Conservation (phyloP, 2,329 filamentous ascomycete genomes). For the Pyrenochaeta sp. region DNA sequence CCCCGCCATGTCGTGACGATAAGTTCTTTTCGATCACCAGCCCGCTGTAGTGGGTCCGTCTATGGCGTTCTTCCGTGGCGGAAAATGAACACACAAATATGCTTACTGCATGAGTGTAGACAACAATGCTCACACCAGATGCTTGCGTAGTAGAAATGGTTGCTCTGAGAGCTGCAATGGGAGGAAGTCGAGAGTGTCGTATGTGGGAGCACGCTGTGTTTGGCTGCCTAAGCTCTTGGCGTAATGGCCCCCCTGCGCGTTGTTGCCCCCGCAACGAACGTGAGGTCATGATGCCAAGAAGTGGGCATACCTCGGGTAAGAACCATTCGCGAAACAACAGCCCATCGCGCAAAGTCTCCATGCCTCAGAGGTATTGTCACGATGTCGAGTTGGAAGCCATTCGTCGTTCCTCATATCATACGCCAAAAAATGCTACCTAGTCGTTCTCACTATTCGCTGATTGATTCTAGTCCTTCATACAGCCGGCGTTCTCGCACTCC, state of each 20-base stretch:
- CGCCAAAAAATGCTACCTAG: background rate
- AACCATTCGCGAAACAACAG: too few species aligned
- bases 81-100: background rate
- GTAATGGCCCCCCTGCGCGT: background rate
- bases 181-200: background rate
- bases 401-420: background rate
- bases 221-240: background rate
- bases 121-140: background rate
- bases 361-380: too few species aligned
- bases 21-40: background rate
- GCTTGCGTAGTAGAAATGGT: background rate
- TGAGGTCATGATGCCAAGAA: background rate
- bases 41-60: background rate
- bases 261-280: background rate
- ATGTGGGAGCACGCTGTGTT: background rate
- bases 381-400: background rate
- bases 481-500: background rate
- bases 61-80: background rate
- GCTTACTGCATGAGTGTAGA: background rate
- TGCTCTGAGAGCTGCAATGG: background rate
- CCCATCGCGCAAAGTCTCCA: too few species aligned
- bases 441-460: background rate
- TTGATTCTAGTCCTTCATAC: background rate
- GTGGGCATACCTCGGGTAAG: background rate
- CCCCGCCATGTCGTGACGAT: constrained; percentile 4